Base-by-base conservation (phyloP, 345 rosid species). In the Gynandropsis gynandra region DNA sequence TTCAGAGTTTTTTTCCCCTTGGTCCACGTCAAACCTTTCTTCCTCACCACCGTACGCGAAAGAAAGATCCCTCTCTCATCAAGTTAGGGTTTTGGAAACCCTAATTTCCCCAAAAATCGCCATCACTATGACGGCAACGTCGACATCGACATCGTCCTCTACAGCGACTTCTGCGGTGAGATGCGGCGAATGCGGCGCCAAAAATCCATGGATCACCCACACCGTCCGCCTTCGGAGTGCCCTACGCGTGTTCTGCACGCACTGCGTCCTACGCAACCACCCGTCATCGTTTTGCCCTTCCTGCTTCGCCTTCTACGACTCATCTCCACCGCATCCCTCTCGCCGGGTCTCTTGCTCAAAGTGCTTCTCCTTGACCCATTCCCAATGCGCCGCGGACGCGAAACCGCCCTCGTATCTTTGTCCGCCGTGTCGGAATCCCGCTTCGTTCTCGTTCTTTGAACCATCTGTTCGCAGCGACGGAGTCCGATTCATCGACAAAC, bases 191-290 rank as follows among this genome's bases (percentile, higher is more conserved):
- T 88, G 97, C 71, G 54, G 61, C 27, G 20, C 67, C 47, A 34
- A 27, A 32, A 52, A 66, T 16, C 18, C 52, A 0, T 61, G 61
- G 66, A 43, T 77, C 17, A 68, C 80, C 67, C 89, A 80, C 72
- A 53, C 77, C 54, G 85, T 77, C 9, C 78, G 78, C 1, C 68
- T 67, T 61, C 80, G 76, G 10, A 74, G 77, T 48, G 37, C 29
- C 47, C 56, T 64, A 52, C 81, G 87, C 9, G 76, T 64, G 1
- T 79, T 76, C 67, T 89, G 95, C 75, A 85, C 93, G 29, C 66
- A 78, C 49, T 85, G 95, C 64, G 79, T 85, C 58, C 97, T 89
- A 57, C 76, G 62, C 10, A 71, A 68, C 62, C 82, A 82, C 34
- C 85, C 79, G 0, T 15, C 63, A 16, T 73, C 76, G 20, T 89